phyloP scores from a whole-genome alignment of 129 eudicot species.

The Arctium minus region DNA sequence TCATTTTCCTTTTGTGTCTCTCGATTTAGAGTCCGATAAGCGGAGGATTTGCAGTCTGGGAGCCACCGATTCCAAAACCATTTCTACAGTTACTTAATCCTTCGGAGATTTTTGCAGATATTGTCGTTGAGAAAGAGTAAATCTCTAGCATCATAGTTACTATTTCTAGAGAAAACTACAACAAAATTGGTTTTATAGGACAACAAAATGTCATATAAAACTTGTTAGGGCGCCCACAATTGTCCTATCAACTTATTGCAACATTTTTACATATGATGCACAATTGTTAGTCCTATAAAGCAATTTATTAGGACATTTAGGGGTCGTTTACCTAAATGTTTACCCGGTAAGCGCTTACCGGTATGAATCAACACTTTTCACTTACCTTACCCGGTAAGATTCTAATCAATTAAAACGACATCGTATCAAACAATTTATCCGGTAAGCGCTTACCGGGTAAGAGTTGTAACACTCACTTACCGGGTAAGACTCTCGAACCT shows the following conservation, averaged over 20 bases:
- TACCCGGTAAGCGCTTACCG: too few species aligned
- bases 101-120: slow-evolving; percentile 63
- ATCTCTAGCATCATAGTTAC: neutral
- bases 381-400: too few species aligned
- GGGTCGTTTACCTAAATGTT: too few species aligned
- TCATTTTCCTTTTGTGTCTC: neutral
- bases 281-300: neutral
- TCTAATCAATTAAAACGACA: too few species aligned
- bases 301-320: neutral
- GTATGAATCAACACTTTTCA: too few species aligned
- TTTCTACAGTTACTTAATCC: slow-evolving; percentile 60
- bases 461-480: too few species aligned
- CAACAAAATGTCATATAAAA: neutral
- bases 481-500: too few species aligned
- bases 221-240: neutral
- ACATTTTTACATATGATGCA: neutral
- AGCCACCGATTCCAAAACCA: slow-evolving; percentile 58
- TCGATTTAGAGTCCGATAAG: slow-evolving; percentile 40
- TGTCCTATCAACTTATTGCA: neutral
- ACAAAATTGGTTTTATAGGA: neutral
- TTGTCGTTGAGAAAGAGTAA: slow-evolving; percentile 70
- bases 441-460: too few species aligned
- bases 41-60: slow-evolving; percentile 74
- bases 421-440: too few species aligned
- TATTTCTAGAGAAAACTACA: neutral